Conservation (phyloP, 106 monocot species). For the Gastrodia elata region DNA sequence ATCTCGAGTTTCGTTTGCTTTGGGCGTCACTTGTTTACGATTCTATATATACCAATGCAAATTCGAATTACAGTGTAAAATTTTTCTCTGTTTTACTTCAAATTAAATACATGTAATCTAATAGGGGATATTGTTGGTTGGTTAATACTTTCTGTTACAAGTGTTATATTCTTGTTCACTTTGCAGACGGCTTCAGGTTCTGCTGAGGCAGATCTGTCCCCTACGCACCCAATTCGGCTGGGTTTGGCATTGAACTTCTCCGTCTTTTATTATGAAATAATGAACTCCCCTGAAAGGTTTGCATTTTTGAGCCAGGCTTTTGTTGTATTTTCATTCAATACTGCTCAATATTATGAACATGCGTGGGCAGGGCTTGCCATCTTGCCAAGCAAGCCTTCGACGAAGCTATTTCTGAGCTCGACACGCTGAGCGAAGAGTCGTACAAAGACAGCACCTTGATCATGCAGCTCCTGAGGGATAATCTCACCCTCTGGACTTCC, state of each 20-base stretch:
- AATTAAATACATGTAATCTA: too few species aligned
- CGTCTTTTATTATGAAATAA: constrained; percentile 65
- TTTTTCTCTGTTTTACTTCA: too few species aligned
- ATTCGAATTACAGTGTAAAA: too few species aligned
- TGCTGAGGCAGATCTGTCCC: constrained; percentile 39
- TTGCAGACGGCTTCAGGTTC: constrained; percentile 36
- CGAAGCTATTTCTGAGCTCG: constrained; percentile 31
- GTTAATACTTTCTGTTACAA: too few species aligned
- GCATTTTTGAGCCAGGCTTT: neutral
- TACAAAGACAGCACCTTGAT: constrained; percentile 35
- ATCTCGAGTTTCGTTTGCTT: too few species aligned
- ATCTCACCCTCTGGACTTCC: constrained; percentile 32
- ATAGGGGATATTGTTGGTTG: too few species aligned
- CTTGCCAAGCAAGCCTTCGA: constrained; percentile 31
- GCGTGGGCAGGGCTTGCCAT: constrained; percentile 19
- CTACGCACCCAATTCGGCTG: constrained; percentile 52
- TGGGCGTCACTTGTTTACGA: too few species aligned
- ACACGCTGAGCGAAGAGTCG: constrained; percentile 25
- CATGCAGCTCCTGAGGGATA: constrained; percentile 31
- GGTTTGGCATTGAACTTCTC: constrained; percentile 66
- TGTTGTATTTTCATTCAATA: neutral
- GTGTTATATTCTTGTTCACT: constrained; percentile 6
- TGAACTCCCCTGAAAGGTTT: constrained; percentile 59
- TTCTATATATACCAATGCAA: too few species aligned
- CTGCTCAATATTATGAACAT: neutral